phyloP scores from a whole-genome alignment of 768 basidiomycete species.

The Lentinula lateritia region DNA sequence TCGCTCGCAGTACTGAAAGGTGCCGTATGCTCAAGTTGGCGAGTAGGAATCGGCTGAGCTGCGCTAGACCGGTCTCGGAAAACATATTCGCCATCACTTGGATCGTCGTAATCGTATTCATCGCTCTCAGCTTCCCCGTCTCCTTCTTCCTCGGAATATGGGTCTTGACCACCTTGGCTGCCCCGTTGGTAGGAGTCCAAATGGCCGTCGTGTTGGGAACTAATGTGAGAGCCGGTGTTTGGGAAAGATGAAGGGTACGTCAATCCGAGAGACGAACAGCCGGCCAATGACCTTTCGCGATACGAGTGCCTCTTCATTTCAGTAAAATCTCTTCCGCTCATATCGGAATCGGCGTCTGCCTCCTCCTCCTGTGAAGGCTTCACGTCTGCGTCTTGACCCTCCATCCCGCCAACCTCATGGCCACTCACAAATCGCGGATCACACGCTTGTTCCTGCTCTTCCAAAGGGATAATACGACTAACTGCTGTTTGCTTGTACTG shows the following conservation, averaged over 20 bases:
- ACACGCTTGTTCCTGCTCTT: background rate
- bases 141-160: background rate
- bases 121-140: background rate
- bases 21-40: background rate
- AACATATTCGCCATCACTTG: background rate
- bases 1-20: background rate
- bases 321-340: background rate
- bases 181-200: background rate
- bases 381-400: background rate
- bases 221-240: background rate
- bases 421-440: background rate
- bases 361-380: background rate
- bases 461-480: background rate
- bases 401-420: background rate
- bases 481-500: background rate
- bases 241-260: background rate
- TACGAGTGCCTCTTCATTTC: background rate
- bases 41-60: background rate
- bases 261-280: background rate
- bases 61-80: background rate
- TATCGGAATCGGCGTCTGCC: background rate
- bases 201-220: background rate
- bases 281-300: background rate
- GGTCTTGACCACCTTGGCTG: background rate
- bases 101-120: slow-evolving; percentile 1